Evolutionary conservation across 208 protist species (phyloP).

Genomic region (Leptomonas seymouri): DNA sequence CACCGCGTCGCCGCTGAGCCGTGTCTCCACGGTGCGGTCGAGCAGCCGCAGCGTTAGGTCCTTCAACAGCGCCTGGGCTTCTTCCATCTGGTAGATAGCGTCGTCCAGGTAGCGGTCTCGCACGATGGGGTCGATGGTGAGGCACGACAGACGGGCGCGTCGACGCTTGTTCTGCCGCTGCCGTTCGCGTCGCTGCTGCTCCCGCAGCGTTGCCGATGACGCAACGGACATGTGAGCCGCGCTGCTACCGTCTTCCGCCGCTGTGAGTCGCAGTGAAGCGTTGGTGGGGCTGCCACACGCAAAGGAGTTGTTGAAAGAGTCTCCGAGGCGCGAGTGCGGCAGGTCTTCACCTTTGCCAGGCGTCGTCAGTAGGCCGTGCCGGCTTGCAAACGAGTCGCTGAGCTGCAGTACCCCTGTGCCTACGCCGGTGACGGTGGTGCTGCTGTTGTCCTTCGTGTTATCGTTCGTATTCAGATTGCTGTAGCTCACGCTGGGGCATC

Average conservation of each 20-base stretch:
- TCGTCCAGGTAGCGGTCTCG: constrained; percentile 41
- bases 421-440: not conserved
- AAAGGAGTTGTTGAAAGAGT: constrained; percentile 35
- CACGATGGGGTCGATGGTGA: constrained; percentile 31
- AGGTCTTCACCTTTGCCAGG: not conserved
- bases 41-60: constrained; percentile 73
- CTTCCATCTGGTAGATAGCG: constrained; percentile 51
- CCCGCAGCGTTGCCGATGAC: constrained; percentile 17
- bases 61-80: constrained; percentile 61
- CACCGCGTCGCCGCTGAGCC: constrained; percentile 64
- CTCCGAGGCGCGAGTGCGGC: constrained; percentile 3
- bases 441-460: not conserved
- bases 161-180: constrained; percentile 20
- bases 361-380: not conserved
- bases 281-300: constrained; percentile 33
- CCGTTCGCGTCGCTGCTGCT: constrained; percentile 21
- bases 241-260: constrained; percentile 25
- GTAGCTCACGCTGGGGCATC: too few species aligned
- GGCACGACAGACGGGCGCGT: constrained; percentile 33
- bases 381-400: constrained; percentile 33
- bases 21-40: constrained; percentile 51
- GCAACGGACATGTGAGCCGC: constrained; percentile 29
- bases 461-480: too few species aligned
- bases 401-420: constrained; percentile 2
- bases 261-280: constrained; percentile 28